Evolutionary conservation across 2,329 filamentous ascomycete genomes (phyloP), one percentile per base, ranked within the genome.

Genomic region (Fusarium chlamydosporum): DNA sequence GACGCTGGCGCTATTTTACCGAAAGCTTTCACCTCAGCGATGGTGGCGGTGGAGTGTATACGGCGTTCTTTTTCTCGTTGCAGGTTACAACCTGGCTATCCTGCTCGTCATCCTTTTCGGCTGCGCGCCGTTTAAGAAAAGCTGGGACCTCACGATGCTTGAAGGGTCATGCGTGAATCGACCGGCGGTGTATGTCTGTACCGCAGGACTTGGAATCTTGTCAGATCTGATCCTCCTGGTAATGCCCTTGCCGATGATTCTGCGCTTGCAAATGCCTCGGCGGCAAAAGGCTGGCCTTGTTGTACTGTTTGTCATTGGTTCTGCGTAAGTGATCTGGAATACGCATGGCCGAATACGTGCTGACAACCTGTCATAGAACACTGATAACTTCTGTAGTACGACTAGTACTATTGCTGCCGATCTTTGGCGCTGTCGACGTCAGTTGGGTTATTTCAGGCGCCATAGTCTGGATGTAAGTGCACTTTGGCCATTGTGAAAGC

Each of bases 141-240:
- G 63, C 10, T 82, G 76, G 73, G 74, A 80, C 29, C 48, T 73
- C 15, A 67, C 56, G 6, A 65, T 77, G 7, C 43, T 54, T 2
- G 75, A 47, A 66, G 82, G 65, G 48, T 73, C 52, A n/a, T 86
- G 84, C 60, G 77, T 86, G 37, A 74, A 83, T 55, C 48, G 68
- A 9, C 48, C 70, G 7, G 66, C 61, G 0, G 54, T 75, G 0
- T 75, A 74, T 18, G 59, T 74, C 10, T 72, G 65, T 29, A 81
- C 81, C 16, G 79, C 83, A 9, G 75, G 79, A 0, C 80, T 86
- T 29, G 84, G 84, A 55, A 83, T 85, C 46, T 48, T 80, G 18
- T 83, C 83, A 4, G 83, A 86, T 68, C 56, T 86, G 1, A 61
- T 85, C 16, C 78, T 84, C 26, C 80, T 84, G 56, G 67, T 79